Percentiles rank a stretch among this genome's conserved stretches.
Conservation (phyloP, 2,329 filamentous ascomycete genomes). For the Sordariomycetes sp. region DNA sequence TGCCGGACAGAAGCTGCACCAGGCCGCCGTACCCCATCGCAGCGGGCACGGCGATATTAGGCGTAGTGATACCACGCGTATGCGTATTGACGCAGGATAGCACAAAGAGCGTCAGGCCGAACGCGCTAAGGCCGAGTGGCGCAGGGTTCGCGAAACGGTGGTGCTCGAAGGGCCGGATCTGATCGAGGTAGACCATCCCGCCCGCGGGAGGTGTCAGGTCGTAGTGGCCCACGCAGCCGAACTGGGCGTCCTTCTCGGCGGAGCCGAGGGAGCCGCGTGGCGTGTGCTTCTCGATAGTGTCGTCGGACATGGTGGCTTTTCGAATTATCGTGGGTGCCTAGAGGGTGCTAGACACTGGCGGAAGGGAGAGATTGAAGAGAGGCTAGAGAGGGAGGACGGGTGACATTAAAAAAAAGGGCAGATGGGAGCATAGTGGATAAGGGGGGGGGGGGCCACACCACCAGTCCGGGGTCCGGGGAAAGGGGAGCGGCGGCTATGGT, state of each 20-base stretch:
- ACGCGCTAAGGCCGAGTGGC: constrained; percentile 63
- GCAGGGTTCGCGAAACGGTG: constrained; percentile 71
- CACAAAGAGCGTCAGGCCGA: constrained; percentile 74
- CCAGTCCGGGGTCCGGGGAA: neutral
- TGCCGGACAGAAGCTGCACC: constrained; percentile 68
- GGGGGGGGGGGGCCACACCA: neutral
- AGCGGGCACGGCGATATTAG: constrained; percentile 55
- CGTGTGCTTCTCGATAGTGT: neutral
- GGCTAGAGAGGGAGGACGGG: neutral
- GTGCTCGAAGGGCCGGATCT: constrained; percentile 47
- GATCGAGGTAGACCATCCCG: constrained; percentile 46
- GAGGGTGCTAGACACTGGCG: neutral
- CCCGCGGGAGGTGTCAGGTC: constrained; percentile 6
- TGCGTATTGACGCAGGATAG: constrained; percentile 62
- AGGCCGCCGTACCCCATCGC: constrained; percentile 68
- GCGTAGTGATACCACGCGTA: constrained; percentile 40
- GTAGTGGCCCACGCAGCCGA: neutral
- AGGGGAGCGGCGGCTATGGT: neutral
- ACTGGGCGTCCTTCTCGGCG: neutral
- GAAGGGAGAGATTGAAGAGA: neutral
- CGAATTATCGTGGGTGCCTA: neutral
- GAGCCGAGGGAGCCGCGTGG: neutral
- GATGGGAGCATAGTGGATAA: no score
- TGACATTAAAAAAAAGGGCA: no score
- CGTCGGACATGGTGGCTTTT: neutral